phyloP scores from a whole-genome alignment of 164 flowering plant species.

The Hamamelis virginiana region DNA sequence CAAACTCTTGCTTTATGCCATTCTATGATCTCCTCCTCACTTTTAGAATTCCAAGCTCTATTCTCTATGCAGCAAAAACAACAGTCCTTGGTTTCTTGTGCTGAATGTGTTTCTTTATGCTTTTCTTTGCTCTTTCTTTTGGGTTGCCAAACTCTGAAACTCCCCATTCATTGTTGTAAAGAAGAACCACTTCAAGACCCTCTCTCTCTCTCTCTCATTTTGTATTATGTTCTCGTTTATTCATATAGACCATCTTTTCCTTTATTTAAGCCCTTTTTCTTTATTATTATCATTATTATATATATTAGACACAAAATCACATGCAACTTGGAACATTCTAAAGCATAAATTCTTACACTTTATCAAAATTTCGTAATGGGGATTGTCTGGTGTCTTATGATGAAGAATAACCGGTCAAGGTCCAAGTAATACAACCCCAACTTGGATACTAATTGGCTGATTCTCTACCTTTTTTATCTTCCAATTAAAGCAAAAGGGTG shows the following conservation, averaged over 20 bases:
- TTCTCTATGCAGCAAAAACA: slow-evolving; percentile 42
- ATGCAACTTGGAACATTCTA: slow-evolving; percentile 48
- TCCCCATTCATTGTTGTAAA: slow-evolving; percentile 27
- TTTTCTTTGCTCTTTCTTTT: slow-evolving; percentile 40
- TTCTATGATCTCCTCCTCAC: slow-evolving; percentile 43
- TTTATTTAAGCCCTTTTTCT: slow-evolving; percentile 18
- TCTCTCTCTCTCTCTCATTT: slow-evolving; percentile 5
- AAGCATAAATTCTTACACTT: slow-evolving; percentile 38
- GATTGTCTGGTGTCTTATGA: slow-evolving; percentile 17
- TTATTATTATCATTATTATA: slow-evolving; percentile 5
- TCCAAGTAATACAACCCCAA: slow-evolving; percentile 22
- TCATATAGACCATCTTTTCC: slow-evolving; percentile 36
- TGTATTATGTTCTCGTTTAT: slow-evolving; percentile 19
- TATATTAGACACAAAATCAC: slow-evolving; percentile 27
- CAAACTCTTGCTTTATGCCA: slow-evolving; percentile 66
- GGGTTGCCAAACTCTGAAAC: slow-evolving; percentile 29
- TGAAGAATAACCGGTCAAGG: slow-evolving; percentile 29
- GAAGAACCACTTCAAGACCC: slow-evolving; percentile 27
- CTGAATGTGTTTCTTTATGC: slow-evolving; percentile 54
- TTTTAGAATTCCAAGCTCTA: slow-evolving; percentile 61
- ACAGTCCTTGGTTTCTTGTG: slow-evolving; percentile 52
- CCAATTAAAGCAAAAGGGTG: slow-evolving; percentile 32
- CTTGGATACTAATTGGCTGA: slow-evolving; percentile 20
- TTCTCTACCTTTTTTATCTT: slow-evolving; percentile 22
- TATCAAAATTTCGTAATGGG: slow-evolving; percentile 15